phyloP scores from a whole-genome alignment of 2,329 filamentous ascomycete species.

The Diaporthe aspalathi region DNA sequence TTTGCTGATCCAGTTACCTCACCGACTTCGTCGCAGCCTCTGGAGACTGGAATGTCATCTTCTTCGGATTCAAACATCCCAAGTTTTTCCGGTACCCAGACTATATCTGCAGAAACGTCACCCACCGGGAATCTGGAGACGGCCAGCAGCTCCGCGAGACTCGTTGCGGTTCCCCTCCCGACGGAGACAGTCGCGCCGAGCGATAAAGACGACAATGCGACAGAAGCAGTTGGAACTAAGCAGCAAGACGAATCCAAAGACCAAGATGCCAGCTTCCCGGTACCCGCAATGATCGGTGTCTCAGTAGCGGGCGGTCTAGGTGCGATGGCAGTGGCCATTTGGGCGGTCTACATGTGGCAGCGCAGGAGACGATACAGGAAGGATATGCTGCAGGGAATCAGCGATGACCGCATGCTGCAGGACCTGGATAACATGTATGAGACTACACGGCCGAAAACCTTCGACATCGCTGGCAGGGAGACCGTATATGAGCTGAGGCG shows the following conservation, averaged over 20 bases:
- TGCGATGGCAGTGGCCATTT: conserved; percentile 16
- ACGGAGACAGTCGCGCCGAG: conserved; percentile 7
- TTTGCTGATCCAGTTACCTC: background rate
- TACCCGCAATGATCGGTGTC: conserved; percentile 18
- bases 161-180: background rate
- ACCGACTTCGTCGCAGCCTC: background rate
- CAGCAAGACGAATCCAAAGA: background rate
- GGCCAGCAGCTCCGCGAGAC: background rate
- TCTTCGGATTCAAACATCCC: background rate
- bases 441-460: conserved; percentile 12
- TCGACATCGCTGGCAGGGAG: conserved; percentile 18
- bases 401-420: conserved; percentile 30
- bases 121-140: conserved; percentile 8
- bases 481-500: conserved; percentile 1
- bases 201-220: background rate
- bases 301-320: conserved; percentile 24
- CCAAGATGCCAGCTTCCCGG: background rate
- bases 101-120: background rate
- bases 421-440: conserved; percentile 27
- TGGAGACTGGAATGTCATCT: background rate
- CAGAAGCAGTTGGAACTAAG: background rate
- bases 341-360: conserved; percentile 29
- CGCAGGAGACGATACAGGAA: conserved; percentile 7
- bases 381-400: conserved; percentile 30
- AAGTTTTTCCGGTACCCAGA: conserved; percentile 20